phyloP scores from a whole-genome alignment of 2,329 filamentous ascomycete species.

The Epichloe gansuensis region DNA sequence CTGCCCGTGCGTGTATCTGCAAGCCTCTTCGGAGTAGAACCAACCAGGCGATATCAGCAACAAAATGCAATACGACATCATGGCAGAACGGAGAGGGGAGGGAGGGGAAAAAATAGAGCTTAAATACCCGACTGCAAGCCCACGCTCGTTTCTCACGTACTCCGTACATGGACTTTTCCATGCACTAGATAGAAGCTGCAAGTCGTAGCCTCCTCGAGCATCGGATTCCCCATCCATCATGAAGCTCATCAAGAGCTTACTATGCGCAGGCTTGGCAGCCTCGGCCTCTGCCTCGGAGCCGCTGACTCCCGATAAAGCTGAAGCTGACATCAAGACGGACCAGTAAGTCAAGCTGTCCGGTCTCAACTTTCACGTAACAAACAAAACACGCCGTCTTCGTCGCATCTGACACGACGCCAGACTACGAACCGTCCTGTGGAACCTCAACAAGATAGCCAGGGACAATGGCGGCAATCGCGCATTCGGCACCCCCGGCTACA shows the following conservation, averaged over 20 bases:
- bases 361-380: background rate
- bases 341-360: conserved; percentile 19
- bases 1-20: background rate
- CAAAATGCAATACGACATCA: background rate
- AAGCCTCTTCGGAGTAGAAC: background rate
- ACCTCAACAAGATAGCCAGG: conserved; percentile 40
- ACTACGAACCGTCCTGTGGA: conserved; percentile 40
- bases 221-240: conserved; percentile 5
- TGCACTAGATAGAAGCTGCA: too few relatives aligned
- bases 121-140: background rate
- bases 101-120: background rate
- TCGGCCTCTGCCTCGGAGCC: conserved; percentile 16
- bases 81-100: background rate
- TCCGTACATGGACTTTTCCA: too few relatives aligned
- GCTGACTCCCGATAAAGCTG: conserved; percentile 27
- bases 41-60: too few relatives aligned
- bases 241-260: conserved; percentile 9
- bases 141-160: background rate
- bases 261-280: conserved; percentile 8
- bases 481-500: conserved; percentile 46
- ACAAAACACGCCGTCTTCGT: background rate
- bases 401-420: conserved; percentile 11
- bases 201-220: too few relatives aligned
- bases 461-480: conserved; percentile 48
- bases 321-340: conserved; percentile 25